Evolutionary conservation across 2,329 filamentous ascomycete species (phyloP), one percentile per base, ranked within the genome.

Genomic region (Dendrostoma leiphaemia): DNA sequence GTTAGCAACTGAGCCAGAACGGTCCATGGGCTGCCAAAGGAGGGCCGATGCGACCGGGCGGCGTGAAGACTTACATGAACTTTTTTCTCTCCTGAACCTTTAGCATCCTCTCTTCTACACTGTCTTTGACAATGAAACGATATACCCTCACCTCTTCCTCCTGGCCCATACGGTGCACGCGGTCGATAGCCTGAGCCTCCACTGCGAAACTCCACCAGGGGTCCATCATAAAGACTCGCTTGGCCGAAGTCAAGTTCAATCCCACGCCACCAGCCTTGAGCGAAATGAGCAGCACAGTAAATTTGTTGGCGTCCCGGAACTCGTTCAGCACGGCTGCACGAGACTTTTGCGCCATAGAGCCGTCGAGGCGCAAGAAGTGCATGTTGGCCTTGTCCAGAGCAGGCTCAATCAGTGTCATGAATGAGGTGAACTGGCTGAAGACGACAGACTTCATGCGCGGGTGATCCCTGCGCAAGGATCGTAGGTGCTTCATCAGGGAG

Each of bases 161-260:
- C 70, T 99, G 94, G 0, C 94, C 94, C 90, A 99, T 97, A 8
- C 94, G 85, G 74, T 99, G 94, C 31, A 99, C 91, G 1, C 94
- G 90, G 74, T 99, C 94, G 65, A 99, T 97, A 8, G 94, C 94
- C 71, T 99, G 94, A 5, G 92, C 91, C 72, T 99, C 94, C 12
- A 97, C 87, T 0, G 94, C 92, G 71, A 93, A 99, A 67, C 90
- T 95, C 94, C 94, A 99, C 94, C 94, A 99, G 0, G 94, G 94
- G 70, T 99, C 94, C 94, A 99, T 97, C 89, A 99, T 95, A 74
- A 88, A 99, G 5, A 99, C 95, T 51, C 90, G 79, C 60, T 87
- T 90, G 6, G 94, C 94, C 61, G 86, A 86, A 0, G 93, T 97
- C 58, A 99, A 72, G 66, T 99, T 99, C 40, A 99, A 77, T 0